Percentiles rank a stretch among this genome's conserved stretches.
Evolutionary conservation across 805 yeast species (phyloP).

Genomic region (Ogataea haglerorum): DNA sequence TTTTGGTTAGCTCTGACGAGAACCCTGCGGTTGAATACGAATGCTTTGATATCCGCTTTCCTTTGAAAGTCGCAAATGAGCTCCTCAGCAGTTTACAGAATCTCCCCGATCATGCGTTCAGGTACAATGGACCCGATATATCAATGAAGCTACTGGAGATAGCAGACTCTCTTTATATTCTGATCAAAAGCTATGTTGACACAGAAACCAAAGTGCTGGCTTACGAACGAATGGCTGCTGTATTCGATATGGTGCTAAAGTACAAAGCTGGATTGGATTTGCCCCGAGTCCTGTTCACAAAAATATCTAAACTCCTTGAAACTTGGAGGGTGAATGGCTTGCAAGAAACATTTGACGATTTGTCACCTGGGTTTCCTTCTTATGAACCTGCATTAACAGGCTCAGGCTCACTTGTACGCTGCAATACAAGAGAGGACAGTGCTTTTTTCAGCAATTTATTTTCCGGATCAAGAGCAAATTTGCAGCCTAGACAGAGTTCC

Average conservation of each 20-base stretch:
- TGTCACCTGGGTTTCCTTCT: no score
- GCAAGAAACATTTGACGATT: no score
- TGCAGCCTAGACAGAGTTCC: no score
- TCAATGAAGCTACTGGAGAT: neutral
- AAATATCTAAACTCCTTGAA: neutral
- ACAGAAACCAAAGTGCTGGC: neutral
- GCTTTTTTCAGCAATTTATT: no score
- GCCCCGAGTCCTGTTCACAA: neutral
- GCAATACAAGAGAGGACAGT: no score
- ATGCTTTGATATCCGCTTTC: neutral
- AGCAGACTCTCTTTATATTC: neutral
- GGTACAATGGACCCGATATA: neutral
- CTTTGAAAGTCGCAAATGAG: neutral
- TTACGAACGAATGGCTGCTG: neutral
- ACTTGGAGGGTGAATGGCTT: no score
- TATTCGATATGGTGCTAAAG: neutral
- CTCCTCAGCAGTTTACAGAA: neutral
- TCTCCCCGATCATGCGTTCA: neutral
- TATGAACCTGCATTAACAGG: no score
- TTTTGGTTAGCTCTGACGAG: neutral
- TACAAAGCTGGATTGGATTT: neutral
- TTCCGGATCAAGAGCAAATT: no score
- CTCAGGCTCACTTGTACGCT: no score
- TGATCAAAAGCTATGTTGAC: neutral
- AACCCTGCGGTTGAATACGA: neutral